Evolutionary conservation across 495 filamentous ascomycete species (phyloP), one percentile per base, ranked within the genome.

Genomic region (Margaritispora aquatica): DNA sequence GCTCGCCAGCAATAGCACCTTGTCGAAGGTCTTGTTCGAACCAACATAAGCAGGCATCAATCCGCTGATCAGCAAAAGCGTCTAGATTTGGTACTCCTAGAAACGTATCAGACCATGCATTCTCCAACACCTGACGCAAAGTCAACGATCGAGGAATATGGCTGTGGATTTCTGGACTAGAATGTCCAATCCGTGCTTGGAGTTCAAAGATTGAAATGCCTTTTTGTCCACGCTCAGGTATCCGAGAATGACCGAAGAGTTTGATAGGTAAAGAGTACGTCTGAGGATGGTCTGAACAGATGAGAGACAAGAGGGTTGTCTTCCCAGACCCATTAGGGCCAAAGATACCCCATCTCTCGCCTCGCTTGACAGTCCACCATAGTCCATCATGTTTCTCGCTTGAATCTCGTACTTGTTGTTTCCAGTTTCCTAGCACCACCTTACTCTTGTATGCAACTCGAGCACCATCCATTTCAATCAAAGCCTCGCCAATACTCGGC

Each of bases 201-300:
- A 98, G 84, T 52, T 96, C 92, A 72, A 95, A 96, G 56, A 96
- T 84, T 2, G 90, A 94, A 26, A 96, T 83, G 0, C 89, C 92
- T 0, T 81, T 83, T 51, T 82, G 66, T 15, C 88, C 91, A 0
- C 77, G 78, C 51, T 85, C 80, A 0, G 92, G 91, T 1, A 96
- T 79, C 9, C 94, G 82, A 47, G 86, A 86, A 22, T 85, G 84
- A 1, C 90, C 89, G 62, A 98, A 96, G 36, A 96, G 75, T 60
- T 82, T 83, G 51, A 98, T 86, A 17, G 92, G 92, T 23, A 88
- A 81, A 2, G 90, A 90, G 70, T 97, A 98, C 1, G 92, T 82
- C 69, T 96, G 92, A 0, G 94, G 94, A 61, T 98, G 94, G 68
- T 98, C 94, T 2, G 92, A 96, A 34, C 89, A 94, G 61, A 98